These are phyloP conservation scores for Corylus avellana DNA, from an alignment of 306 rosid species.

Conservation along the genomic window DNA sequence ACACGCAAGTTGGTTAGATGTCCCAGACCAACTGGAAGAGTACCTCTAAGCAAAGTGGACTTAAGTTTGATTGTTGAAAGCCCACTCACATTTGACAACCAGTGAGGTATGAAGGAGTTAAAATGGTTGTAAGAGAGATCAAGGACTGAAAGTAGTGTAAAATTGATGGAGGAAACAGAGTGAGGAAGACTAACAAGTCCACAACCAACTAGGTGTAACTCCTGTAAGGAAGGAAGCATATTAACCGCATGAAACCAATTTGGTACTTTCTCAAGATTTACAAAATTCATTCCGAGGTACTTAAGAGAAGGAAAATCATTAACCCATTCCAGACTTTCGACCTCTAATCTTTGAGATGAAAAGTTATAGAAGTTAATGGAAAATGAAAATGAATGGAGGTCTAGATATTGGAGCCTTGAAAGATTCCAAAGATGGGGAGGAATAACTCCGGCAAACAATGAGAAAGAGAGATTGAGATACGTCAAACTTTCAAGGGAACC, in stretches of 20 bases:
- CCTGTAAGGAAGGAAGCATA: not conserved
- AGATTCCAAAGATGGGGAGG: not conserved
- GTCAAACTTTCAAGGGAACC: not conserved
- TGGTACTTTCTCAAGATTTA: not conserved
- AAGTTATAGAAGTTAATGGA: no score
- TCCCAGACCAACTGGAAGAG: no score
- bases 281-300: not conserved
- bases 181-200: not conserved
- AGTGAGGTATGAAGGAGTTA: not conserved
- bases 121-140: not conserved
- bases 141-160: not conserved
- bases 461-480: not conserved
- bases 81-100: not conserved
- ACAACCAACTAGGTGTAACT: no score
- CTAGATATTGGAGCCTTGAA: not conserved
- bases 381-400: not conserved
- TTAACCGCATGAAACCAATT: not conserved
- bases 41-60: no score
- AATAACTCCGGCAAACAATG: not conserved
- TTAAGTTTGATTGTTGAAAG: not conserved
- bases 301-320: not conserved
- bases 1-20: no score
- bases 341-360: no score
- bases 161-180: not conserved
- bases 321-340: not conserved